phyloP scores from a whole-genome alignment of 1,284 basidiomycete genomes.

The Pseudozyma hubeiensis region DNA sequence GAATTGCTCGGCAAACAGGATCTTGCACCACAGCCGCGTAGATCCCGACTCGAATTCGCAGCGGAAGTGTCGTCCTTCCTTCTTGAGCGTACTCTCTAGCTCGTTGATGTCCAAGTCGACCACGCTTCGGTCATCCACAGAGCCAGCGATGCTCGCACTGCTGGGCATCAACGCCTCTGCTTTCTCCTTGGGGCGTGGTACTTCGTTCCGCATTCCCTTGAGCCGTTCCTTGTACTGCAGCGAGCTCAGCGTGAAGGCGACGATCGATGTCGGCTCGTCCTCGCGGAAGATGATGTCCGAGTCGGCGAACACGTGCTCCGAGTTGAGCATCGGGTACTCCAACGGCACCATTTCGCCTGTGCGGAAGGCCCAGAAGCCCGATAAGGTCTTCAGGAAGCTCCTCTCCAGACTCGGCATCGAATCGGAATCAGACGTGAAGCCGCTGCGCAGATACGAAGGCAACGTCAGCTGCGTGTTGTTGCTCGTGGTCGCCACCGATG shows the following conservation, averaged over 20 bases:
- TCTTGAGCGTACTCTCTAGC: constrained; percentile 56
- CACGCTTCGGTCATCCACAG: constrained; percentile 42
- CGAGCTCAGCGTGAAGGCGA: constrained; percentile 92
- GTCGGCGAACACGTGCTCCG: constrained; percentile 82
- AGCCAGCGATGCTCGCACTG: constrained; percentile 71
- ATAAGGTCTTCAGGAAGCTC: constrained; percentile 81
- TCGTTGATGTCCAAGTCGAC: constrained; percentile 42
- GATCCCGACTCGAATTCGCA: constrained; percentile 73
- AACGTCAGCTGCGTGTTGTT: constrained; percentile 34
- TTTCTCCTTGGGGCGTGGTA: constrained; percentile 27
- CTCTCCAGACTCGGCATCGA: constrained; percentile 48
- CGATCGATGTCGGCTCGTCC: constrained; percentile 97
- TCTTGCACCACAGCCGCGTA: constrained; percentile 90
- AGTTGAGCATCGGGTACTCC: constrained; percentile 72
- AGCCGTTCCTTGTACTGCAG: constrained; percentile 76
- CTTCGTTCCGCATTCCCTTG: constrained; percentile 48
- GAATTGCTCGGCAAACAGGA: constrained; percentile 97
- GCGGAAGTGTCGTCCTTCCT: constrained; percentile 64
- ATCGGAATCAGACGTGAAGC: constrained; percentile 48
- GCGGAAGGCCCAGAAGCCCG: constrained; percentile 75
- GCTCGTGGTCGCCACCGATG: constrained; percentile 40
- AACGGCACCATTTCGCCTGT: constrained; percentile 72
- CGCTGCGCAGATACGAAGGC: constrained; percentile 46
- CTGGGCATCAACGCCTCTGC: constrained; percentile 72
- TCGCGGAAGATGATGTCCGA: constrained; percentile 89